Evolutionary conservation across 148 eudicot species (phyloP).

Genomic region (Vaccinium darrowii): DNA sequence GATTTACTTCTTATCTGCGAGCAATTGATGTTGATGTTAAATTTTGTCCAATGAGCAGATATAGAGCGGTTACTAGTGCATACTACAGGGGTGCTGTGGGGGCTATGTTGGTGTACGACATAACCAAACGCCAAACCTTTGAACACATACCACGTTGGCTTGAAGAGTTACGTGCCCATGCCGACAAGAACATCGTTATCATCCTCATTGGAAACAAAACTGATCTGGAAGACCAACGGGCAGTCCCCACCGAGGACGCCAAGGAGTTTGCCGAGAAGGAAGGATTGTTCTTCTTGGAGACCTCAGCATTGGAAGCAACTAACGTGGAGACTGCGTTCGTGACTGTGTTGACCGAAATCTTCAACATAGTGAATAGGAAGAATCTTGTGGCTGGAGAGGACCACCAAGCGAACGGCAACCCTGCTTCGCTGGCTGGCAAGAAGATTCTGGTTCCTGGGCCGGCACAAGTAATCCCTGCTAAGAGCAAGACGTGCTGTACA

Average conservation of each 20-base stretch:
- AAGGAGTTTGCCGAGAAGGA: constrained; percentile 79
- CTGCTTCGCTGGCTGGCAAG: constrained; percentile 55
- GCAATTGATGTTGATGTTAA: neutral
- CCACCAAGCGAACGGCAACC: constrained; percentile 45
- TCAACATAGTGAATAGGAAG: constrained; percentile 71
- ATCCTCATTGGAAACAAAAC: constrained; percentile 74
- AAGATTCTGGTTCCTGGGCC: constrained; percentile 72
- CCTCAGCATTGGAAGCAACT: constrained; percentile 69
- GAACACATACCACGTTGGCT: constrained; percentile 89
- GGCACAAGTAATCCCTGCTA: constrained; percentile 54
- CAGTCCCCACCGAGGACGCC: constrained; percentile 72
- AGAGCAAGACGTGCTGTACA: constrained; percentile 52
- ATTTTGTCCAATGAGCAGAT: constrained; percentile 38
- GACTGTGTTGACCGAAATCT: constrained; percentile 71
- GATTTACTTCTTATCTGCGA: neutral
- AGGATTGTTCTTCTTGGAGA: constrained; percentile 78
- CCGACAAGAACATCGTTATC: constrained; percentile 83
- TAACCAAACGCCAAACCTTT: constrained; percentile 71
- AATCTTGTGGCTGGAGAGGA: constrained; percentile 53
- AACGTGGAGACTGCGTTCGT: constrained; percentile 68
- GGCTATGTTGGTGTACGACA: constrained; percentile 74
- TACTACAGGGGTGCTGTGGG: constrained; percentile 84
- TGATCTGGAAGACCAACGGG: constrained; percentile 73
- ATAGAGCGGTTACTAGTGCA: constrained; percentile 86
- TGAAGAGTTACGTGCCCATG: constrained; percentile 74